Evolutionary conservation across 2,329 filamentous ascomycete species (phyloP), one percentile per base, ranked within the genome.

Genomic region (Fusarium pseudonygamai): DNA sequence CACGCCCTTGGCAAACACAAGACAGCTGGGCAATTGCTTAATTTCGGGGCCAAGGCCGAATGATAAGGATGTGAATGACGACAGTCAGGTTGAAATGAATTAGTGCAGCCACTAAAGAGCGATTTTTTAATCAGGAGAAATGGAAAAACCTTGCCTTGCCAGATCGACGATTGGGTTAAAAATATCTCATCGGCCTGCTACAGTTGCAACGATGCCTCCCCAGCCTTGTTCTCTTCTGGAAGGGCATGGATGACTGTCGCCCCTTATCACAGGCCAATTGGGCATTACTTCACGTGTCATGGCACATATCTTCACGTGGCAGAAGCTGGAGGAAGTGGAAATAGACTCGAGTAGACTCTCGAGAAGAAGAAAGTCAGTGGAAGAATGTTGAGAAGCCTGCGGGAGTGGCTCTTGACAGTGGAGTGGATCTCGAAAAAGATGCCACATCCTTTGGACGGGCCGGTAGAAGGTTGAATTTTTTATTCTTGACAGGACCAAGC

Each of bases 101-200:
- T 65, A 66, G 60, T 47, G 49, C 20, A 28, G 40, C n/a, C 57
- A 47, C 63, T 67, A 50, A 15, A 60, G 52, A 60, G 26, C 30
- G 53, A 42, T 39, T 58, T 62, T 62, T 42, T 34, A 60, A 60
- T 63, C 45, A 32, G 34, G 36, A 34, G 43, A 40, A 47, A 22
- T 10, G 47, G 42, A 42, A 42, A 52, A 52, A 24, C 46, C 28
- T 34, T 62, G 14, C 30, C 49, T 52, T 36, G 49, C 9, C 14
- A 46, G 59, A 69, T 69, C 52, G 67, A 49, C 59, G 42, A 70
- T 70, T 65, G 59, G 64, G 46, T 53, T 69, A 69, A 70, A 70
- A 65, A 70, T 65, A 63, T 43, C 50, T 40, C 50, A n/a, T 36
- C 30, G 10, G 30, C n/a, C n/a, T 47, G 42, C 6, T 28, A 55